These are phyloP conservation scores for California macrophylla DNA, from an alignment of 441 rosid genomes.

Conservation along the genomic window DNA sequence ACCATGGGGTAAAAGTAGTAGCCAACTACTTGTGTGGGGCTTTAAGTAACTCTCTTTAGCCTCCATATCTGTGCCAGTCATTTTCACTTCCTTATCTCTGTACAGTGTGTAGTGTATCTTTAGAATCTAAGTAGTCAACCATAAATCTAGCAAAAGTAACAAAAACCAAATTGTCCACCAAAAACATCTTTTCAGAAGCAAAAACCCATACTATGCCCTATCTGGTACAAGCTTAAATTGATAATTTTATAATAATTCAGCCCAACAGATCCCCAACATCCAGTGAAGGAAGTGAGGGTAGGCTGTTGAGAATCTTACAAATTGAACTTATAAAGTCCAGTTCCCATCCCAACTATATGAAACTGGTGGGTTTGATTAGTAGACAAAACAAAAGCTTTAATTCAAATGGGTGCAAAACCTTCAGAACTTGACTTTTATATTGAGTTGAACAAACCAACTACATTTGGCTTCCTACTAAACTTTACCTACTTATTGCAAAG, in stretches of 20 bases:
- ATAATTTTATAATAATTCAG: not conserved
- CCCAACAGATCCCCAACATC: conserved; percentile 14
- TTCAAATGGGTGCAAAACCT: not conserved
- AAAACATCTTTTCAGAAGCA: conserved; percentile 14
- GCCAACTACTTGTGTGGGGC: conserved; percentile 18
- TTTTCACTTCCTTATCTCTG: conserved; percentile 17
- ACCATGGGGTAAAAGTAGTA: conserved; percentile 2
- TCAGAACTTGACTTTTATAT: not conserved
- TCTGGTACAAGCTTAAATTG: conserved; percentile 12
- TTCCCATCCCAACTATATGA: not conserved
- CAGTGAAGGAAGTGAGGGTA: not conserved
- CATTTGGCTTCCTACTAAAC: not conserved
- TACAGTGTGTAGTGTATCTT: not conserved
- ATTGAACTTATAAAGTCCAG: not conserved
- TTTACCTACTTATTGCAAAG: not conserved
- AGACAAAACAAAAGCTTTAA: not conserved
- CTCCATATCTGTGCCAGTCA: conserved; percentile 15
- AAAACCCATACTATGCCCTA: conserved; percentile 1
- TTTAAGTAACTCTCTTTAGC: conserved; percentile 15
- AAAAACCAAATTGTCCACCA: conserved; percentile 6
- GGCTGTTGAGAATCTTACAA: not conserved
- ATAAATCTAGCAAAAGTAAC: not conserved
- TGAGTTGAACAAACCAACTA: not conserved
- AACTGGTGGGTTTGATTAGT: not conserved
- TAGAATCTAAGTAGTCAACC: conserved; percentile 4